Evolutionary conservation across 306 rosid species (phyloP), one percentile per base, ranked within the genome.

Genomic region (Cyclanthera cordifolia): DNA sequence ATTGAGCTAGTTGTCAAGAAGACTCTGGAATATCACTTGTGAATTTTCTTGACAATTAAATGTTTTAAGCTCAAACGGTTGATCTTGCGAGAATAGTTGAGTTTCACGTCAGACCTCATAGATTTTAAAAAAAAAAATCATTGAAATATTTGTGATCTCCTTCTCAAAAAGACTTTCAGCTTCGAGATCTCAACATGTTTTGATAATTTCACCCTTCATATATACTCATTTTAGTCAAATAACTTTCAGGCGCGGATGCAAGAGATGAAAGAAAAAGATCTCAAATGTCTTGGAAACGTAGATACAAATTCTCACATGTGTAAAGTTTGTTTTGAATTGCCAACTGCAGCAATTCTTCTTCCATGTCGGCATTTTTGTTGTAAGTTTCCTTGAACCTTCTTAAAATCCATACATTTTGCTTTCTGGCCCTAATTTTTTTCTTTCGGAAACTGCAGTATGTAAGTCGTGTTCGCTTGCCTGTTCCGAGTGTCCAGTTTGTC

Each of bases 331-430:
- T 92, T 87, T 70, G 96, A 89, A 80, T 83, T 89, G 59, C 92
- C 96, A n/a, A 92, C 98, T 28, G 93, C 96, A 19, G 96, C 96
- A 75, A 87, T 92, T 80, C 95, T 92, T 74, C 90, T 92, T 67
- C 98, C 98, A 27, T 92, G 98, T 79, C 89, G 96, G 27, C 98
- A 92, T 82, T 92, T 92, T 86, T 87, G 96, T 82, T 77, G 97
- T 92, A 80, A 87, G 97, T 76, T 25, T 60, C 59, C 81, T 49
- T 32, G 3, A 49, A 21, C 21, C 58, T 17, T 23, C 47, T 6
- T 5, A n/a, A 45, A 13, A 7, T 4, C 11, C 19, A 12, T 9
- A 39, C 24, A 3, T 21, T 1, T 5, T 4, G 32, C 8, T 59
- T 51, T 2, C 53, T 48, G 56, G 8, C 27, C 23, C 61, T 67